Percentiles rank a stretch among this genome's conserved stretches.
These are phyloP conservation scores for Theobroma grandiflorum DNA, from an alignment of 441 rosid species.

Conservation along the genomic window DNA sequence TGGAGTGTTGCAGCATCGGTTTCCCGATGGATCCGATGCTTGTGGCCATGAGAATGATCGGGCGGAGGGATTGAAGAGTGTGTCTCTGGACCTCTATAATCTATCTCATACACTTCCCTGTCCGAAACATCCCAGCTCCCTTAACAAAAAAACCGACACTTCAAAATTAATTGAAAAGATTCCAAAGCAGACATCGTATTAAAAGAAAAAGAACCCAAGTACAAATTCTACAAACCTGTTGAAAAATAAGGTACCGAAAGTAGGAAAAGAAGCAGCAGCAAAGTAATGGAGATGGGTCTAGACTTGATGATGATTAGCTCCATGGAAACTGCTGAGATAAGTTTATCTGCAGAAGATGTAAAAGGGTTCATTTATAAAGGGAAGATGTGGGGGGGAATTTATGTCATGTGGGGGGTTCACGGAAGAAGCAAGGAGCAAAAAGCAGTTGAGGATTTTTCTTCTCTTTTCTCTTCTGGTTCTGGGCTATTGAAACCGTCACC, in stretches of 20 bases:
- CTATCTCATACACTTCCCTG: constrained; percentile 31
- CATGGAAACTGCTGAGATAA: constrained; percentile 17
- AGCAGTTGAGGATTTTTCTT: neutral
- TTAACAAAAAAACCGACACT: neutral
- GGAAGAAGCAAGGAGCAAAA: constrained; percentile 16
- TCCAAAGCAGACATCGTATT: neutral
- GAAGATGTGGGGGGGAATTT: neutral
- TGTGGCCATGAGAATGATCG: constrained; percentile 2
- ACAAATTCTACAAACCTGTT: neutral
- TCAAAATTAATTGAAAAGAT: neutral
- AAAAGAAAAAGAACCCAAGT: neutral
- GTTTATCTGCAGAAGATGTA: neutral
- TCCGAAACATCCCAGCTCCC: neutral
- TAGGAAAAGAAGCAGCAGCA: constrained; percentile 31
- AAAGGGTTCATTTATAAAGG: neutral
- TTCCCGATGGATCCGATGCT: constrained; percentile 4
- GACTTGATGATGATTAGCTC: constrained; percentile 28
- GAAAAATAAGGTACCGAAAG: constrained; percentile 19
- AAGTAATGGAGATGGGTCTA: constrained; percentile 6
- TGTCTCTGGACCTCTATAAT: constrained; percentile 41
- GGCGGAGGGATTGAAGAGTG: constrained; percentile 33
- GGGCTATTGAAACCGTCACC: constrained; percentile 18
- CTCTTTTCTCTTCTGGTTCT: neutral
- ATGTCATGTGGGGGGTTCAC: constrained; percentile 15
- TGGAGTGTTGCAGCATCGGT: neutral